Conservation (phyloP, 2,329 filamentous ascomycete species). For the Cladorrhinum sp. region DNA sequence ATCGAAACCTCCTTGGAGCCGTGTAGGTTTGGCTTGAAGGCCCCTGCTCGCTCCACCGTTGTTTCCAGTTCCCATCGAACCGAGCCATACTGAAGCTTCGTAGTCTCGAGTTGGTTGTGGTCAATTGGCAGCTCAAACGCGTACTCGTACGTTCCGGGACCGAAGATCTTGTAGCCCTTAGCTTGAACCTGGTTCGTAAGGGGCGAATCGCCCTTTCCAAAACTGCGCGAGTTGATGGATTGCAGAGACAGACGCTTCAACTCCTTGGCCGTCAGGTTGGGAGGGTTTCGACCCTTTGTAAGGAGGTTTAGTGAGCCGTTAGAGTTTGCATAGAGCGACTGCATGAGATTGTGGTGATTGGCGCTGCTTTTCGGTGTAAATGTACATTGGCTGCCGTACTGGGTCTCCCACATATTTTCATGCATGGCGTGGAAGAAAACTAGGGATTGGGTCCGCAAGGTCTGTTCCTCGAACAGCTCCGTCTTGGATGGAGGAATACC, state of each 20-base stretch:
- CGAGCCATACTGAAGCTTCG: constrained; percentile 78
- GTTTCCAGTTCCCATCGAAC: constrained; percentile 88
- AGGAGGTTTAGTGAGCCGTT: constrained; percentile 33
- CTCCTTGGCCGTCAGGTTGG: constrained; percentile 46
- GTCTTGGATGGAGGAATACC: constrained; percentile 85
- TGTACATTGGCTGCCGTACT: constrained; percentile 62
- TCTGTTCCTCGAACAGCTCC: constrained; percentile 79
- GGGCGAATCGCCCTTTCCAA: constrained; percentile 72
- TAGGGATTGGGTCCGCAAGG: constrained; percentile 80
- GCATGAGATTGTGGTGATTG: constrained; percentile 32
- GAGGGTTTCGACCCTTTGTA: constrained; percentile 29
- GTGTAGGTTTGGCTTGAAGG: constrained; percentile 84
- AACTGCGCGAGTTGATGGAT: constrained; percentile 79
- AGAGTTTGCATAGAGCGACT: constrained; percentile 33
- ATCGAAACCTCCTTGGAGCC: constrained; percentile 79
- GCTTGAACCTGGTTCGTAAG: constrained; percentile 56
- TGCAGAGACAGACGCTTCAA: constrained; percentile 71
- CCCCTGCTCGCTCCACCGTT: constrained; percentile 78
- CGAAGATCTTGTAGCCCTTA: constrained; percentile 83
- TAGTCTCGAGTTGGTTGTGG: constrained; percentile 83
- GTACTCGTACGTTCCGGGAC: constrained; percentile 65
- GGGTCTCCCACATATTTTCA: constrained; percentile 53
- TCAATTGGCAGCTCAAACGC: constrained; percentile 87
- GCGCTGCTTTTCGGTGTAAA: constrained; percentile 45
- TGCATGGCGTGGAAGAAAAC: constrained; percentile 86